Base-by-base conservation (phyloP, 768 basidiomycete species). In the Pulveroboletus sp. region DNA sequence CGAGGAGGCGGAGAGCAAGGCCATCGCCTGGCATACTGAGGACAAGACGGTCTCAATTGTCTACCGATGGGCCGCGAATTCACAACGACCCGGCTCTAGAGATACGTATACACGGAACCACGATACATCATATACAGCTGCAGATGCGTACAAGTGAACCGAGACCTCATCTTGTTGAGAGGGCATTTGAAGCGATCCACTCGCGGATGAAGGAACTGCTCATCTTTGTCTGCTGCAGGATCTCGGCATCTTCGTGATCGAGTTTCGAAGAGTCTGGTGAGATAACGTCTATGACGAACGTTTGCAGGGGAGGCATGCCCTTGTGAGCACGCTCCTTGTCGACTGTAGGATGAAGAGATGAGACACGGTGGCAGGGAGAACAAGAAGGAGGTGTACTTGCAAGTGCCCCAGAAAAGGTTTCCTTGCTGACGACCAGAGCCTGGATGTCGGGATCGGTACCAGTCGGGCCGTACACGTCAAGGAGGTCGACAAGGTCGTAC, bases 381-480 rank as follows among this genome's bases (percentile, higher is more conserved):
- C 18, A 30, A 8, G n/a, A 75, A 39, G 3, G 27, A 15, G 50
- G 46, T 49, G n/a, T 42, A 92, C 93, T 82, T 18, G 85, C 73
- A 21, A 73, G 70, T 0, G 85, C 92, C 0, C 96, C 95, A 10
- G 74, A 67, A 0, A 86, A 59, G 0, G 94, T 98, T 69, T 99
- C 96, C 60, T 80, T 81, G 69, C 90, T 93, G 39, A 97, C 89
- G 5, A 99, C 89, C 12, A 99, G 70, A 8, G 83, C 93, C 57
- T 96, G 91, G n/a, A 98, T 81, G 61, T 94, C 77, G 2, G 85
- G 77, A 59, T 97, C 93, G 73, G 77, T 82, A 5, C 78, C 88
- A 0, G 96, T 96, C 11, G 96, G 96, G 2, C 96, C 96, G 59
- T 82, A 93, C 0, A 96, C 86, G 60, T 99, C 94, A 39, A 69